Percentiles rank a stretch among this genome's conserved stretches.
Conservation (phyloP, 768 basidiomycete species). For the Lactifluus rugatus region DNA sequence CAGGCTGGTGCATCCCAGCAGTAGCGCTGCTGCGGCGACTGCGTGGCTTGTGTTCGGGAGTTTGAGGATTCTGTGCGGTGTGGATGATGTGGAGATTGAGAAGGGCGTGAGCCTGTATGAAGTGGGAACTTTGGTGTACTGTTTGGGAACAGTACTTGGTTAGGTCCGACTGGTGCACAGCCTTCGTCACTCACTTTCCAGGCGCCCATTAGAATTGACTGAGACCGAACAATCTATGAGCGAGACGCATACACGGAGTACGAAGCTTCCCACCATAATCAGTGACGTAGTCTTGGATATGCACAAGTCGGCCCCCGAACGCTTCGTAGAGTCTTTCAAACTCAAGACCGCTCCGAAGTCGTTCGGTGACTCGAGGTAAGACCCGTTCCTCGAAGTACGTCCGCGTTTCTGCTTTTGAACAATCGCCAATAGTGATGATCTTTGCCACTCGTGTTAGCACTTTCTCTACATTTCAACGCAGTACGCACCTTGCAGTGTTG, state of each 20-base stretch:
- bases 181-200: constrained; percentile 45
- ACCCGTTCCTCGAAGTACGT: constrained; percentile 56
- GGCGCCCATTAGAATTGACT: constrained; percentile 68
- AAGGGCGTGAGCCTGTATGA: constrained; percentile 74
- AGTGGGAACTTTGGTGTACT: constrained; percentile 77
- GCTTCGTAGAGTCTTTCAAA: constrained; percentile 71
- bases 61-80: constrained; percentile 49
- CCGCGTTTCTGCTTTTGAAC: constrained; percentile 60
- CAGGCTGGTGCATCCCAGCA: constrained; percentile 19
- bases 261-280: constrained; percentile 48
- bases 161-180: not conserved
- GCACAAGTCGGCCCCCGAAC: constrained; percentile 77
- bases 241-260: not conserved
- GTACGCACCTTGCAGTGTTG: constrained; percentile 65
- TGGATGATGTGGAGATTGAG: constrained; percentile 85
- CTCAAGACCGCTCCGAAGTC: constrained; percentile 41
- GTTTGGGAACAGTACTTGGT: not conserved
- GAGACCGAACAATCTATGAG: not conserved
- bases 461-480: not conserved
- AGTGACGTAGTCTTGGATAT: constrained; percentile 72
- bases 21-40: constrained; percentile 23
- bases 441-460: constrained; percentile 22
- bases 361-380: constrained; percentile 60
- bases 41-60: constrained; percentile 20
- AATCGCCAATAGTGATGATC: constrained; percentile 76